Conservation (phyloP, 495 filamentous ascomycete genomes). For the Podospora sp. region DNA sequence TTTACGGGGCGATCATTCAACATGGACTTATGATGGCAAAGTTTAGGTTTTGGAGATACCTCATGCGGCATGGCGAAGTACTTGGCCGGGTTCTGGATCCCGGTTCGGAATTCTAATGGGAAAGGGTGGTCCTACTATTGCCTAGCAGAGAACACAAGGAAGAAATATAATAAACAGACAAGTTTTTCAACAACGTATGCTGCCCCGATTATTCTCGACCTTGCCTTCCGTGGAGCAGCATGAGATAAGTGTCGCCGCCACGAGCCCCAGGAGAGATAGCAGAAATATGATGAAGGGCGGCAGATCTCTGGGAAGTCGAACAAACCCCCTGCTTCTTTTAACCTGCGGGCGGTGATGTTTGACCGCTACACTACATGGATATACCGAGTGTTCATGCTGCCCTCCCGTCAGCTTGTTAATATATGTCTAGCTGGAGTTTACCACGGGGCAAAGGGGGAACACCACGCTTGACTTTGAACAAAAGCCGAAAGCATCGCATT, state of each 20-base stretch:
- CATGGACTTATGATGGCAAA: conserved; percentile 11
- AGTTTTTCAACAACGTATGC: conserved; percentile 13
- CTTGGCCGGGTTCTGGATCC: background rate
- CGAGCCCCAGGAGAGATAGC: no score
- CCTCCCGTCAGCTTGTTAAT: no score
- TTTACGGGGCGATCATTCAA: conserved; percentile 20
- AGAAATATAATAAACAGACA: conserved; percentile 5
- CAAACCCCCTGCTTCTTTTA: no score
- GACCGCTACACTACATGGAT: no score
- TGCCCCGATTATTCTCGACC: background rate
- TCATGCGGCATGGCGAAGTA: background rate
- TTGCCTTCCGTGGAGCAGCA: no score
- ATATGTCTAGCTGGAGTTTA: no score
- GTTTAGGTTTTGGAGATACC: background rate
- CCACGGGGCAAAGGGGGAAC: background rate
- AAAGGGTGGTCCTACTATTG: background rate
- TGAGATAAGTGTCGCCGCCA: no score
- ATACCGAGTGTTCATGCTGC: no score
- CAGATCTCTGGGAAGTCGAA: no score
- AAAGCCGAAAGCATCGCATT: background rate
- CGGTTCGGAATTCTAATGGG: background rate
- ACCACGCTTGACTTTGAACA: background rate
- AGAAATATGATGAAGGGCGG: no score
- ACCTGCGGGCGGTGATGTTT: no score
- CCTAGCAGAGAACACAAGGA: background rate